These are phyloP conservation scores for Pilasporangium apinafurcum DNA, from an alignment of 352 stramenopile species.

Conservation along the genomic window DNA sequence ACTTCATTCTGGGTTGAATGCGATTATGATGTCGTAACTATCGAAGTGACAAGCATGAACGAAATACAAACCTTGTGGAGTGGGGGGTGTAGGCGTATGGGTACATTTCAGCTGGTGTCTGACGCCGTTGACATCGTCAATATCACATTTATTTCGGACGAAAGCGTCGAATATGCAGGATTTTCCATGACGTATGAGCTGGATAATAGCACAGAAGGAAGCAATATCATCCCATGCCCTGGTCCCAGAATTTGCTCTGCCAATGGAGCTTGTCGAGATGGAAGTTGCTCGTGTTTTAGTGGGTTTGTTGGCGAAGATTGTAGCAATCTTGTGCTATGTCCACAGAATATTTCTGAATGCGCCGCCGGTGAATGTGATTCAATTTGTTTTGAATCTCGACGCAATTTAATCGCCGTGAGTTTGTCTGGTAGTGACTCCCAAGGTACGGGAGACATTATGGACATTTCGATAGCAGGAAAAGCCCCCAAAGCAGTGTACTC, in stretches of 20 bases:
- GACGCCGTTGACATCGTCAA: constrained; percentile 19
- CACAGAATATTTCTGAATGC: constrained; percentile 21
- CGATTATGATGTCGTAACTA: constrained; percentile 34
- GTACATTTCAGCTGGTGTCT: constrained; percentile 32
- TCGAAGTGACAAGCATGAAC: constrained; percentile 10
- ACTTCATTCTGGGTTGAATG: constrained; percentile 54
- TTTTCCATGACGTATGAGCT: constrained; percentile 38
- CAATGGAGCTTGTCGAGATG: constrained; percentile 39
- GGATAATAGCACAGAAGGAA: constrained; percentile 1
- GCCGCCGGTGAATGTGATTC: constrained; percentile 26
- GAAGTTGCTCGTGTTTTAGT: constrained; percentile 41
- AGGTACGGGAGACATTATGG: constrained; percentile 50
- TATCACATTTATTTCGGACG: constrained; percentile 35
- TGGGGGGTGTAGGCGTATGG: constrained; percentile 39
- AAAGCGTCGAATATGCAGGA: constrained; percentile 28
- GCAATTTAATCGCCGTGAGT: constrained; percentile 42
- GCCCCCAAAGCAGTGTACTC: constrained; percentile 45
- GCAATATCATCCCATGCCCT: constrained; percentile 25
- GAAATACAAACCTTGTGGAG: constrained; percentile 24
- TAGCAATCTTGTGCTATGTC: constrained; percentile 47
- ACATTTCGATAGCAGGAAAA: constrained; percentile 31
- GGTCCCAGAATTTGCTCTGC: constrained; percentile 25
- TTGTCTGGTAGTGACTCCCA: constrained; percentile 36
- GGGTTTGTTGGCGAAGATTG: constrained; percentile 59
- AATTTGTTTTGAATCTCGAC: constrained; percentile 20